Conservation (phyloP, 208 protist species). For the Wallacemonas collosoma region DNA sequence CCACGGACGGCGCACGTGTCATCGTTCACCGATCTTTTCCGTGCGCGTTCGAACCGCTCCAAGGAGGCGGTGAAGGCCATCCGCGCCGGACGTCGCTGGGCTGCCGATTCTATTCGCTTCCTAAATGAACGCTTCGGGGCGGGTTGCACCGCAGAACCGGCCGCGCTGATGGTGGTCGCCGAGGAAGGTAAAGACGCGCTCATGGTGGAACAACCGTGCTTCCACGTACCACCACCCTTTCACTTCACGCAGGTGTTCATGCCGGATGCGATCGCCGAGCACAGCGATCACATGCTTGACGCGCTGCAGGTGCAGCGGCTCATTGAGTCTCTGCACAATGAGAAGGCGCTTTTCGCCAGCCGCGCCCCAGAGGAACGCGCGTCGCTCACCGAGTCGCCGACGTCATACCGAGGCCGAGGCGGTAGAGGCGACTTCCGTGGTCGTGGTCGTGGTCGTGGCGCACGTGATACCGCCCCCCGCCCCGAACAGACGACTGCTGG, state of each 20-base stretch:
- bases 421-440: background rate
- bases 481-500: background rate
- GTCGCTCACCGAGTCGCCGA: background rate
- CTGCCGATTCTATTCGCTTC: background rate
- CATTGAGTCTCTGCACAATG: slow-evolving; percentile 32
- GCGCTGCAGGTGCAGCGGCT: slow-evolving; percentile 31
- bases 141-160: background rate
- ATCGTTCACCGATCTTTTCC: background rate
- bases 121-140: slow-evolving; percentile 8
- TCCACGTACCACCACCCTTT: slow-evolving; percentile 44
- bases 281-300: slow-evolving; percentile 37
- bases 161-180: background rate
- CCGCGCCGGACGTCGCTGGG: slow-evolving; percentile 3
- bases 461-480: background rate
- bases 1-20: background rate
- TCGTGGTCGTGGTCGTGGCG: slow-evolving; percentile 2
- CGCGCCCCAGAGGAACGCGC: background rate
- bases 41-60: background rate
- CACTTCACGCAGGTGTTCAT: slow-evolving; percentile 50
- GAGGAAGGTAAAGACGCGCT: background rate
- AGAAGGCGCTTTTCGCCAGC: slow-evolving; percentile 11
- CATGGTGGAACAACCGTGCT: slow-evolving; percentile 14
- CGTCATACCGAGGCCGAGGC: background rate
- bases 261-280: slow-evolving; percentile 26
- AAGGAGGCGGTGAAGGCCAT: slow-evolving; percentile 11